These are phyloP conservation scores for Schwanniomyces occidentalis DNA, from an alignment of 805 yeast genomes.

Conservation along the genomic window DNA sequence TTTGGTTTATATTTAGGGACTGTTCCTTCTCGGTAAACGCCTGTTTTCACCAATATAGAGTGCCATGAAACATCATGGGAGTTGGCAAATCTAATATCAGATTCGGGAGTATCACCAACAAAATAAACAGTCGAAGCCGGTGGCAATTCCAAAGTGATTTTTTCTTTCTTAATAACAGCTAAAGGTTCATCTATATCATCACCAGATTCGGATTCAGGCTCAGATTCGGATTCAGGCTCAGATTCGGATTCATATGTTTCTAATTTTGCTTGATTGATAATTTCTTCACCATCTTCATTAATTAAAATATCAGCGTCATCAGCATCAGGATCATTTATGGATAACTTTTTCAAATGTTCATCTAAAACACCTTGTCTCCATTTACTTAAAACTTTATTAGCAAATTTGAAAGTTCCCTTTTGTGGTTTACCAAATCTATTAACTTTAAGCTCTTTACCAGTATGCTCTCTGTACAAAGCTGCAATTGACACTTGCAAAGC, in stretches of 20 bases:
- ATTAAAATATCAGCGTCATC: slow-evolving; percentile 42
- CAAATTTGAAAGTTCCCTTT: slow-evolving; percentile 80
- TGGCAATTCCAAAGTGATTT: slow-evolving; percentile 59
- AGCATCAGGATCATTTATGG: slow-evolving; percentile 44
- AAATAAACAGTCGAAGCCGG: slow-evolving; percentile 86
- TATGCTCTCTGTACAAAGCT: slow-evolving; percentile 79
- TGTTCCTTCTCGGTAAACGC: slow-evolving; percentile 81
- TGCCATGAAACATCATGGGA: slow-evolving; percentile 84
- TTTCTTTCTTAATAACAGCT: slow-evolving; percentile 38
- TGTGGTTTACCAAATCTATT: slow-evolving; percentile 91
- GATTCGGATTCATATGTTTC: slow-evolving; percentile 33
- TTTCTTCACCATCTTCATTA: slow-evolving; percentile 45
- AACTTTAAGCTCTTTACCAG: slow-evolving; percentile 77
- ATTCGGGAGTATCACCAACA: slow-evolving; percentile 89
- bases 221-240: too few species aligned
- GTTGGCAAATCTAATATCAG: slow-evolving; percentile 85
- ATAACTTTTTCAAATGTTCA: slow-evolving; percentile 62
- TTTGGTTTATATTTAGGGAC: slow-evolving; percentile 79
- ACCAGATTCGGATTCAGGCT: too few species aligned
- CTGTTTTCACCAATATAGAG: slow-evolving; percentile 82
- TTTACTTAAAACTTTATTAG: slow-evolving; percentile 68
- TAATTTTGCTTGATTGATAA: slow-evolving; percentile 43
- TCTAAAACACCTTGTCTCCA: slow-evolving; percentile 82
- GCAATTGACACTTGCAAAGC: slow-evolving; percentile 88
- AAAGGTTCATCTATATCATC: slow-evolving; percentile 40